Evolutionary conservation across 1,284 basidiomycete species (phyloP).

Genomic region (Cystobasidium pallidum): DNA sequence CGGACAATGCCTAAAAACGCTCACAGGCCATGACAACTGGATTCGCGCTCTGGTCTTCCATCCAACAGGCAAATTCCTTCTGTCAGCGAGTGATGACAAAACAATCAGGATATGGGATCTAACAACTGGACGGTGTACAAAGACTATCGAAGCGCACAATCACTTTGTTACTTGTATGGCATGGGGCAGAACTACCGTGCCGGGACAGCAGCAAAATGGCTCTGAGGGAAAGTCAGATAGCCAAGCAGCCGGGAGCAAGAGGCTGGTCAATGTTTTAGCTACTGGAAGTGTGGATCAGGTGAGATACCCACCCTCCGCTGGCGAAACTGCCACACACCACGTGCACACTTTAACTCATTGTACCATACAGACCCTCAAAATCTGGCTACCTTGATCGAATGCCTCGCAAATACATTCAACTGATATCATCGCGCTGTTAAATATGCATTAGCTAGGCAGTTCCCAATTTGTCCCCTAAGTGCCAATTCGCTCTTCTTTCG

Average conservation of each 20-base stretch:
- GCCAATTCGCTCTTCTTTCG: no score
- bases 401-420: background rate
- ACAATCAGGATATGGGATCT: conserved; percentile 88
- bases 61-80: conserved; percentile 78
- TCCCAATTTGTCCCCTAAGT: no score
- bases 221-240: conserved; percentile 49
- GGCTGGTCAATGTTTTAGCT: conserved; percentile 76
- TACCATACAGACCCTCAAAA: conserved; percentile 44
- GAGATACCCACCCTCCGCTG: no score
- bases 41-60: conserved; percentile 80
- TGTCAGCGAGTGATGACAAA: conserved; percentile 88
- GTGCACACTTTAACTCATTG: no score
- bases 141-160: conserved; percentile 80
- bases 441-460: no score
- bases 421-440: no score
- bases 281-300: conserved; percentile 76
- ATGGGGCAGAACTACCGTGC: conserved; percentile 70
- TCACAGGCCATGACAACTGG: conserved; percentile 74
- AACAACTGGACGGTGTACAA: conserved; percentile 74
- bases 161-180: conserved; percentile 82
- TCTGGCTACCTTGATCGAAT: conserved; percentile 46
- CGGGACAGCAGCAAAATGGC: conserved; percentile 48
- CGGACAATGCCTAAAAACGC: conserved; percentile 71
- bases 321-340: no score
- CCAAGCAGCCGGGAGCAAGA: conserved; percentile 60